Percentiles rank a stretch among this genome's conserved stretches.
Evolutionary conservation across 257 asterid genomes (phyloP).

Genomic region (Solanum pinnatisectum): DNA sequence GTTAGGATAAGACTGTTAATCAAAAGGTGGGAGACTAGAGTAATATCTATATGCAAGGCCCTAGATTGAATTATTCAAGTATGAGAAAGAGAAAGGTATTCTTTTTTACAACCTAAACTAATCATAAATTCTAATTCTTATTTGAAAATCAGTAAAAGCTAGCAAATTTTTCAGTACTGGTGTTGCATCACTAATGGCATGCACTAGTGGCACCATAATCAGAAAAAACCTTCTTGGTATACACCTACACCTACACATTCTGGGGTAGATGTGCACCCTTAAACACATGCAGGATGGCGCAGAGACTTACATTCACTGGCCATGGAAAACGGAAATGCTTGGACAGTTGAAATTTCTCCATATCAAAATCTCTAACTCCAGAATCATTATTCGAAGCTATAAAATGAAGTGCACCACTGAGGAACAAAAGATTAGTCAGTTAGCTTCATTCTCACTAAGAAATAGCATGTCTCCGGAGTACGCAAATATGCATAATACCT

Average conservation of each 20-base stretch:
- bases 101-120: neutral
- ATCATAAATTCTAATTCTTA: neutral
- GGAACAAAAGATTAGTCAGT: neutral
- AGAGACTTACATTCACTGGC: slow-evolving; percentile 86
- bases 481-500: slow-evolving; percentile 33
- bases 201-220: neutral
- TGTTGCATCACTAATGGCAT: neutral
- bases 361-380: slow-evolving; percentile 82
- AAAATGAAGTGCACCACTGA: slow-evolving; percentile 56
- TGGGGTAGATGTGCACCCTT: neutral
- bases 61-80: neutral
- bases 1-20: neutral
- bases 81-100: neutral
- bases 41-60: neutral
- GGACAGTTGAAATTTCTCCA: slow-evolving; percentile 71
- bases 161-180: neutral
- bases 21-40: neutral
- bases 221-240: neutral
- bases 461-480: neutral
- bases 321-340: slow-evolving; percentile 65
- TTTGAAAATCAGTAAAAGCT: neutral
- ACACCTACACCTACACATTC: neutral
- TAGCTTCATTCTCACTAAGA: neutral
- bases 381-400: slow-evolving; percentile 83
- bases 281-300: neutral